Percentiles rank a stretch among this genome's conserved stretches.
These are phyloP conservation scores for Favolaschia claudopus DNA, from an alignment of 768 basidiomycete genomes.

Conservation along the genomic window DNA sequence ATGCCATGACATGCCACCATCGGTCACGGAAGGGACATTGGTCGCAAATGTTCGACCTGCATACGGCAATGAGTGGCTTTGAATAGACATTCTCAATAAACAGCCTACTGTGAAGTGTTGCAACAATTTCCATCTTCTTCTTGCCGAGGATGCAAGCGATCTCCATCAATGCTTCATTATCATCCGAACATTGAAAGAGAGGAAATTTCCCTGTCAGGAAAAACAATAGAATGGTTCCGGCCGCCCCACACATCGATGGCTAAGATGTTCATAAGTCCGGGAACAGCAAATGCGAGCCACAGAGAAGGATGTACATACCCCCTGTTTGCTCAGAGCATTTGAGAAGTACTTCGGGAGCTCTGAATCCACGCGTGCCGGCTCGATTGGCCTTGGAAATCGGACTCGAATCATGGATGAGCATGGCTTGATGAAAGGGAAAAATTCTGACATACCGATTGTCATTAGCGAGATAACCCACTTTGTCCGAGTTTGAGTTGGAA, in stretches of 20 bases:
- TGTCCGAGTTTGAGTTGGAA: constrained; percentile 63
- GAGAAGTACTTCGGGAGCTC: constrained; percentile 94
- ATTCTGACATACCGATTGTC: constrained; percentile 64
- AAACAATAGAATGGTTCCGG: constrained; percentile 90
- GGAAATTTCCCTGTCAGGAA: constrained; percentile 94
- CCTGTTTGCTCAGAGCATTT: constrained; percentile 95
- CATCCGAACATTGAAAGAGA: constrained; percentile 91
- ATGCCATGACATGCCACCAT: constrained; percentile 72
- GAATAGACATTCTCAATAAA: constrained; percentile 20
- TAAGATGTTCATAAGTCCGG: too few relatives aligned
- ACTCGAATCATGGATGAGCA: constrained; percentile 42
- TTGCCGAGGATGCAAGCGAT: constrained; percentile 88
- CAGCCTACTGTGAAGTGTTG: constrained; percentile 90
- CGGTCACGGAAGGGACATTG: constrained; percentile 84
- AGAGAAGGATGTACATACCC: constrained; percentile 56
- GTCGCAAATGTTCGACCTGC: constrained; percentile 88
- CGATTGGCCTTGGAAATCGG: constrained; percentile 92
- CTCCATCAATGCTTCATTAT: constrained; percentile 95
- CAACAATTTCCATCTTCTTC: constrained; percentile 82
- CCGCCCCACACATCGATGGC: constrained; percentile 98
- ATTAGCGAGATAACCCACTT: constrained; percentile 80
- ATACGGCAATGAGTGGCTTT: not conserved
- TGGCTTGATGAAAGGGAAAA: not conserved
- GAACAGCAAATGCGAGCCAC: too few relatives aligned
- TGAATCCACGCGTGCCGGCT: constrained; percentile 95